Evolutionary conservation across 805 yeast genomes (phyloP).

Genomic region (Kazachstania viticola): DNA sequence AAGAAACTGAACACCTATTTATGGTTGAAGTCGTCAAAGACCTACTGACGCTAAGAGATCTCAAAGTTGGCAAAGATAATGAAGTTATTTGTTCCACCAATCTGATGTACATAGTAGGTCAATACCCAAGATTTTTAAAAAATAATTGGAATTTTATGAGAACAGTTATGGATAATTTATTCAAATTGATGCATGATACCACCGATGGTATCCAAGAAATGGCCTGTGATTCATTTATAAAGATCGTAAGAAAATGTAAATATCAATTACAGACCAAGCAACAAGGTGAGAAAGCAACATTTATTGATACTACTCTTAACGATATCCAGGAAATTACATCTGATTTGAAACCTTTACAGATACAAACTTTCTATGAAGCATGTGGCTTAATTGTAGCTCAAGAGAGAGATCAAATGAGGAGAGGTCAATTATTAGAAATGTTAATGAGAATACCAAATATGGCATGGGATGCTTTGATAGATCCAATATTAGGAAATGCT

Average conservation of each 20-base stretch:
- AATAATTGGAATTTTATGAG: slow-evolving; percentile 95
- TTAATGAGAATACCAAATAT: slow-evolving; percentile 82
- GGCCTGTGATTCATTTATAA: slow-evolving; percentile 98
- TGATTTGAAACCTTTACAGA: slow-evolving; percentile 88
- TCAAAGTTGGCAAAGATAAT: slow-evolving; percentile 89
- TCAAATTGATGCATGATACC: slow-evolving; percentile 96
- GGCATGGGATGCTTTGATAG: slow-evolving; percentile 83
- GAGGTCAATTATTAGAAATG: slow-evolving; percentile 56
- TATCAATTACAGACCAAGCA: slow-evolving; percentile 82
- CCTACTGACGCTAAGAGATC: slow-evolving; percentile 74
- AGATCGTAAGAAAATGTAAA: slow-evolving; percentile 86
- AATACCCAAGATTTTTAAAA: slow-evolving; percentile 89
- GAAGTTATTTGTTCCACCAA: slow-evolving; percentile 96
- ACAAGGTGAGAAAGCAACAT: slow-evolving; percentile 61
- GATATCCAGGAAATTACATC: slow-evolving; percentile 72
- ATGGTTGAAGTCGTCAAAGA: slow-evolving; percentile 77
- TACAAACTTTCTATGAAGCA: slow-evolving; percentile 90
- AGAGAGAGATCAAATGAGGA: slow-evolving; percentile 51
- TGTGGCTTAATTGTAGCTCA: slow-evolving; percentile 86
- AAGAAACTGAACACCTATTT: slow-evolving; percentile 88
- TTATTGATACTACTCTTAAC: slow-evolving; percentile 73
- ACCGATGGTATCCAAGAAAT: slow-evolving; percentile 98
- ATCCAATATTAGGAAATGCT: slow-evolving; percentile 69
- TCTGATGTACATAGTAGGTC: slow-evolving; percentile 97
- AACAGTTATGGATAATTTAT: slow-evolving; percentile 85